Base-by-base conservation (phyloP, 2,329 filamentous ascomycete species). In the Phyllosticta capitalensis region DNA sequence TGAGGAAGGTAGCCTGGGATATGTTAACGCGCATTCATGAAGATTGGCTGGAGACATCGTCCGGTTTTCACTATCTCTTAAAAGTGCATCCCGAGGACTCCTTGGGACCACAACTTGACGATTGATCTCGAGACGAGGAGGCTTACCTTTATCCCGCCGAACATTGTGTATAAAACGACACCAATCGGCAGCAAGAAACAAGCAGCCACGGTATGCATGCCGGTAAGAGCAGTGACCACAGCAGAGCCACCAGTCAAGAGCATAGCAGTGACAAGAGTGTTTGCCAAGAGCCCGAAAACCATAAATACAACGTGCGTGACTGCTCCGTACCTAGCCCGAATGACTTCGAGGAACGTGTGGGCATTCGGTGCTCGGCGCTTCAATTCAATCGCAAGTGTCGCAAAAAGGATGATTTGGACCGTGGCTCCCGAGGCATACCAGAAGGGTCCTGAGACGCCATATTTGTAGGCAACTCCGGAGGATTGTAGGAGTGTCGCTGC, bases 251-350 rank as follows among this genome's bases (percentile, higher is more conserved):
- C 91, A 19, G 90, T 90, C 63, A 96, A 81, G 55, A 96, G 76
- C 90, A 95, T 95, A 54, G 90, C 85, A 1, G 90, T 92, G 30
- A 96, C 91, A 4, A 95, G 80, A 50, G 95, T 88, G 67, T 94
- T 92, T 1, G 63, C 64, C 63, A 64, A 63, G 17, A 65, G 60
- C 21, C 62, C 63, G 28, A 65, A 65, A 10, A 64, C 54, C 55
- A 65, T 64, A 38, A 58, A 96, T 1, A 91, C 88, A 6, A 85
- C 75, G 68, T 96, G 91, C 0, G 89, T 85, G 21, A 76, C 68
- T 5, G 79, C 77, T 33, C 91, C 90, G 73, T 95, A 95, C 63
- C 90, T 83, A 21, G 89, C 90, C 61, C 83, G 83, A 67, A 95
- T 89, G 54, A 89, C 88, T 75, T 95, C 90, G 9, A 95, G 82